Evolutionary conservation across 805 yeast genomes (phyloP), one percentile per base, ranked within the genome.

Genomic region (Sugiyamaella valdiviana): DNA sequence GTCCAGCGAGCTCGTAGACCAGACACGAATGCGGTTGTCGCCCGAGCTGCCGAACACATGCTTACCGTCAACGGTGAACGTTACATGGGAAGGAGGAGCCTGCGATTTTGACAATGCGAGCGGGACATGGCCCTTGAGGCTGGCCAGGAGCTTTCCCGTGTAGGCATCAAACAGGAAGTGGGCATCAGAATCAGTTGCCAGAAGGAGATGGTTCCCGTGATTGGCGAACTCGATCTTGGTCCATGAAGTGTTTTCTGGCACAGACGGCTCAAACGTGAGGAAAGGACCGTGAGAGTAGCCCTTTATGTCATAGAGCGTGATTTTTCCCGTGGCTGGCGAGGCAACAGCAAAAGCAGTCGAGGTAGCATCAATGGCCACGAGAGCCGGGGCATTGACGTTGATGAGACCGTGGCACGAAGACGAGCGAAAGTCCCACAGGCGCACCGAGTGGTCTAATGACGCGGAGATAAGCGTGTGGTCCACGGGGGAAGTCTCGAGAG

Each of bases 391-490:
- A 14, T 79, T 75, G 35, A 77, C 72, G 19, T 77, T 78, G 20
- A 82, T 60, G 3, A 75, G 66, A 0, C 95, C 93, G 50, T 53
- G 52, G 35, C 50, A 51, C 2, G 50, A 44, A 3, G 49, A 26
- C 0, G 83, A 72, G 55, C 91, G 71, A 21, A 85, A 63, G 66
- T 93, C 98, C 99, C 99, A 93, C 5, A 85, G 56, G 54, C 93
- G 78, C 1, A 89, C 85, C 0, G 95, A 80, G 46, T 82, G 76
- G 63, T 93, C 99, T 49, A 76, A 63, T 0, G 95, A 77, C 0
- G 90, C 74, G 39, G 85, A 79, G 7, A 85, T 57, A 60, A 85
- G 77, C 10, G 75, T 66, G 58, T 83, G 89, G 48, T 75, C 74
- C 4, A 77, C 70, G 0, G 95, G 96, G 42, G 81, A 78, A 58